phyloP scores from a whole-genome alignment of 768 basidiomycete genomes.

The Boletellus ananiceps region DNA sequence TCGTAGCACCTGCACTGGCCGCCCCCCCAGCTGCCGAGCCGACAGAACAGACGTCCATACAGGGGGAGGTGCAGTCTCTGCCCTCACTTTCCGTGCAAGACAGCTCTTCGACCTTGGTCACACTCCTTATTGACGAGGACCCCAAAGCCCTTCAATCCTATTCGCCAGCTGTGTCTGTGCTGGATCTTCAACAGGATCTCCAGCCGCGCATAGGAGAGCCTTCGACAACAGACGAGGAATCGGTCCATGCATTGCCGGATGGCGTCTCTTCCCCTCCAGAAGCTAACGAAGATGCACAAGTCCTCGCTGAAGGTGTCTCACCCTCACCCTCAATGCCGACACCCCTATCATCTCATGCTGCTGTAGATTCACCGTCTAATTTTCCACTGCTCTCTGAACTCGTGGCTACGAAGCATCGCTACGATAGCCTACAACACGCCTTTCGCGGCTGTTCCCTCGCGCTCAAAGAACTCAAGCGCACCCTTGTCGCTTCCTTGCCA shows the following conservation, averaged over 20 bases:
- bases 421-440: conserved; percentile 54
- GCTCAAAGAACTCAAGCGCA: conserved; percentile 50
- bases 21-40: not conserved
- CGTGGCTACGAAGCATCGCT: conserved; percentile 43
- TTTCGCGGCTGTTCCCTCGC: conserved; percentile 70
- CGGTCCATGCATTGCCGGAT: not conserved
- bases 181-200: conserved; percentile 11
- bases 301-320: not conserved
- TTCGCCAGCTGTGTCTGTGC: conserved; percentile 19
- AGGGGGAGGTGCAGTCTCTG: not conserved
- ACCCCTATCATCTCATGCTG: not conserved
- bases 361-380: not conserved
- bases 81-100: conserved; percentile 4
- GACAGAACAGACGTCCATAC: not conserved
- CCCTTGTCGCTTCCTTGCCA: conserved; percentile 11
- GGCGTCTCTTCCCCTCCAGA: not conserved
- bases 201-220: not conserved
- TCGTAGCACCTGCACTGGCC: not conserved
- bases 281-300: not conserved
- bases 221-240: not conserved
- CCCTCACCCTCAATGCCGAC: not conserved
- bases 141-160: not conserved
- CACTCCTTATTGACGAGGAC: conserved; percentile 14
- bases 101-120: not conserved
- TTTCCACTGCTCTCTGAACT: conserved; percentile 45